Conservation (phyloP, 495 filamentous ascomycete genomes). For the Wilcoxina mikolae region DNA sequence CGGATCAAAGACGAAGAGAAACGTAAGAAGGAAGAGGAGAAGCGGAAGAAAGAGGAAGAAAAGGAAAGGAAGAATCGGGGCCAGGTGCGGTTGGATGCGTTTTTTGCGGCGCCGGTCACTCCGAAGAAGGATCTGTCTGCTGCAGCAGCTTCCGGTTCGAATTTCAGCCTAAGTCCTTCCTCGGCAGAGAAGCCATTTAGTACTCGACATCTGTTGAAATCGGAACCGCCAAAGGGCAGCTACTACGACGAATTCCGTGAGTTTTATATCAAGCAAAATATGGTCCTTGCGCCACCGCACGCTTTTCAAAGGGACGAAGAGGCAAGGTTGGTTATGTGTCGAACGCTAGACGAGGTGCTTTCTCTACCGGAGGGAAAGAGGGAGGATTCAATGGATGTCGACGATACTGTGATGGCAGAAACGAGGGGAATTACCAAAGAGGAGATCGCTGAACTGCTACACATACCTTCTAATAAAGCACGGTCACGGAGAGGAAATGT, state of each 20-base stretch:
- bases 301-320: constrained; percentile 37
- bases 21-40: constrained; percentile 41
- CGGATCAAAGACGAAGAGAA: constrained; percentile 30
- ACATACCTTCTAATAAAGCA: constrained; percentile 38
- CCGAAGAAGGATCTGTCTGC: neutral
- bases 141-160: neutral
- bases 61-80: constrained; percentile 50
- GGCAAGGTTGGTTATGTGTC: constrained; percentile 24
- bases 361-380: constrained; percentile 10
- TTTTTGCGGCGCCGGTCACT: constrained; percentile 40
- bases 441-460: constrained; percentile 43
- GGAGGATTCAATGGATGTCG: constrained; percentile 39
- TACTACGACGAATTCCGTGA: constrained; percentile 27
- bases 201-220: too few relatives aligned
- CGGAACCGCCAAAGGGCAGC: too few relatives aligned
- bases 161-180: too few relatives aligned
- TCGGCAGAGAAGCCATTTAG: too few relatives aligned
- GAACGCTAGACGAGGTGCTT: constrained; percentile 21
- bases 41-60: constrained; percentile 44
- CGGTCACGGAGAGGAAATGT: constrained; percentile 38
- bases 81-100: constrained; percentile 41
- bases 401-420: constrained; percentile 31
- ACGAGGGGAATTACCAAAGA: constrained; percentile 10
- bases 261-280: constrained; percentile 1
- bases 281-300: neutral